Conservation (phyloP, 139 green algal species). For the Chlorella sorokiniana region DNA sequence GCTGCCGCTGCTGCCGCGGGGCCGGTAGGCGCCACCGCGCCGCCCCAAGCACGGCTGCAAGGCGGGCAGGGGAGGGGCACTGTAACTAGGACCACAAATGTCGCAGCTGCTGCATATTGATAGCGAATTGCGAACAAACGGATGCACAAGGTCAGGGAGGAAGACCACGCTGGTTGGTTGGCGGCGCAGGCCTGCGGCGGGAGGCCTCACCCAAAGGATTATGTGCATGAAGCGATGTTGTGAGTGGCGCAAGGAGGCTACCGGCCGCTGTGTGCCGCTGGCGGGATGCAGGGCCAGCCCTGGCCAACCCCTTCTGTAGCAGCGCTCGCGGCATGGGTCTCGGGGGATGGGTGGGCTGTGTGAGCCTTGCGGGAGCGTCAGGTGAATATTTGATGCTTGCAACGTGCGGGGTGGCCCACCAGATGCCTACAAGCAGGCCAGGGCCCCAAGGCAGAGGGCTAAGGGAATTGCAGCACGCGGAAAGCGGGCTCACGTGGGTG, state of each 20-base stretch:
- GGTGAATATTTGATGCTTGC: no score
- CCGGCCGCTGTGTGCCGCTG: background rate
- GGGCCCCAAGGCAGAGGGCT: no score
- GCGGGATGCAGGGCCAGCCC: background rate
- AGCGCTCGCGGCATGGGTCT: background rate
- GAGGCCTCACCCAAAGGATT: background rate
- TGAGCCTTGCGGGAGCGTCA: no score
- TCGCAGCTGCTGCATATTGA: no score
- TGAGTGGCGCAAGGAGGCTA: background rate
- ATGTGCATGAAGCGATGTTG: background rate
- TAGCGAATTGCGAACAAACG: no score
- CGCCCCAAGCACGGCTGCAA: background rate
- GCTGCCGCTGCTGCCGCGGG: constrained; percentile 7
- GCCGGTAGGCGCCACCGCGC: background rate
- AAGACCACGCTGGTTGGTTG: background rate
- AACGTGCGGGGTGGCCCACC: no score
- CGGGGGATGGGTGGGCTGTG: no score
- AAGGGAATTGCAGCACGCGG: no score
- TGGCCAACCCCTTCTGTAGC: background rate
- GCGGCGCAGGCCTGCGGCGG: background rate
- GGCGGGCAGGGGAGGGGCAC: background rate
- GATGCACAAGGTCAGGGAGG: background rate
- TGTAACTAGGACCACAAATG: background rate
- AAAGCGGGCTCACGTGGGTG: no score
- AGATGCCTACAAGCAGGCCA: no score